These are phyloP conservation scores for Gliomastix tumulicola DNA, from an alignment of 2,329 filamentous ascomycete species.

Conservation along the genomic window DNA sequence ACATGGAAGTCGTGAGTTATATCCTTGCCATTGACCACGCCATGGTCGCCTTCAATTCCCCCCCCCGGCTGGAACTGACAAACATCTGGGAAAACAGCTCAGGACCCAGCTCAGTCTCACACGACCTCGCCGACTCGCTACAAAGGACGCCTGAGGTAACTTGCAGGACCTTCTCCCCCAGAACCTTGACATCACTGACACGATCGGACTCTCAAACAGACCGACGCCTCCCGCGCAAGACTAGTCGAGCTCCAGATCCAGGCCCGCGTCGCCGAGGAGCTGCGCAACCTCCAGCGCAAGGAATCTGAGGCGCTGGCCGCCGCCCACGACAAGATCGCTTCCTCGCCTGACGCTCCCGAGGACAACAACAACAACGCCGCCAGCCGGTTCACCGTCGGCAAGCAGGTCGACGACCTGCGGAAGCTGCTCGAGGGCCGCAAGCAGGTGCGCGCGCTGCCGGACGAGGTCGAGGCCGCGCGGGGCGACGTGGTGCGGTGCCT, in stretches of 20 bases:
- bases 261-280: conserved; percentile 76
- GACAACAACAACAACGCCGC: conserved; percentile 20
- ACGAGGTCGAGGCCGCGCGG: conserved; percentile 67
- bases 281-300: conserved; percentile 68
- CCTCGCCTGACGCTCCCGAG: conserved; percentile 43
- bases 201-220: conserved; percentile 61
- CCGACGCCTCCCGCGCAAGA: conserved; percentile 79
- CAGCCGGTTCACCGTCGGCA: conserved; percentile 43
- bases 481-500: conserved; percentile 73
- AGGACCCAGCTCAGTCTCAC: conserved; percentile 57
- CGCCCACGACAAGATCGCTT: conserved; percentile 59
- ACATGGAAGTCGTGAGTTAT: conserved; percentile 49
- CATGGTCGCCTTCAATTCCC: no score
- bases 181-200: no score
- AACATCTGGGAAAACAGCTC: conserved; percentile 23
- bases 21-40: neutral
- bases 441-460: conserved; percentile 62
- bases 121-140: conserved; percentile 74
- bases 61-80: conserved; percentile 4
- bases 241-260: conserved; percentile 83
- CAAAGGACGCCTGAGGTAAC: conserved; percentile 80
- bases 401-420: conserved; percentile 53
- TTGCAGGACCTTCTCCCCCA: neutral
- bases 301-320: conserved; percentile 63
- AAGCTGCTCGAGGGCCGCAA: conserved; percentile 54